phyloP scores from a whole-genome alignment of 1,139 yeast species.

The Nakaseomyces kungkrabaensis region DNA sequence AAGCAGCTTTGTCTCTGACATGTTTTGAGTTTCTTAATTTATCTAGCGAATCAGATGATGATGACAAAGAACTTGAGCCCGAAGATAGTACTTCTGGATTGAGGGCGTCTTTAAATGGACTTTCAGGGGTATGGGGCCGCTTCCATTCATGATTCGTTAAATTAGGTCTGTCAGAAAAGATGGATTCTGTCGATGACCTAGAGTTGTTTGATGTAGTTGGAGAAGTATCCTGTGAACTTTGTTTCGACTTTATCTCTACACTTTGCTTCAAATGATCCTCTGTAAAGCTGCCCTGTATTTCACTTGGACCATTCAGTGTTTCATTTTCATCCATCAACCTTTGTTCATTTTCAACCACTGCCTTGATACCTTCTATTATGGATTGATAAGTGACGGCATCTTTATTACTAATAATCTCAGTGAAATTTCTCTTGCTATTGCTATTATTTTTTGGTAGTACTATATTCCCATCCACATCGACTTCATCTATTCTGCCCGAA shows the following conservation, averaged over 20 bases:
- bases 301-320: background rate
- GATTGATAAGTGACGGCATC: slow-evolving; percentile 1
- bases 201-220: slow-evolving; percentile 20
- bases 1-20: slow-evolving; percentile 26
- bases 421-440: background rate
- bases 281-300: background rate
- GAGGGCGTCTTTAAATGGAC: slow-evolving; percentile 1
- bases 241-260: background rate
- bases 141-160: slow-evolving; percentile 20
- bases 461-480: background rate
- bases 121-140: slow-evolving; percentile 5
- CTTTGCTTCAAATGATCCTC: background rate
- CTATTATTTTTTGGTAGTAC: background rate
- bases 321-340: background rate
- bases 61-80: slow-evolving; percentile 5
- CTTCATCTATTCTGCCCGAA: background rate
- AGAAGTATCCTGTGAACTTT: slow-evolving; percentile 9
- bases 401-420: slow-evolving; percentile 1
- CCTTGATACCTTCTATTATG: background rate
- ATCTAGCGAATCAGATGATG: slow-evolving; percentile 16
- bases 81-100: slow-evolving; percentile 7
- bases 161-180: slow-evolving; percentile 21
- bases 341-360: background rate
- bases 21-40: slow-evolving; percentile 23
- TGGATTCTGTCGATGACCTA: slow-evolving; percentile 20